phyloP scores from a whole-genome alignment of 2,329 filamentous ascomycete species.

The Colletotrichum sp. region DNA sequence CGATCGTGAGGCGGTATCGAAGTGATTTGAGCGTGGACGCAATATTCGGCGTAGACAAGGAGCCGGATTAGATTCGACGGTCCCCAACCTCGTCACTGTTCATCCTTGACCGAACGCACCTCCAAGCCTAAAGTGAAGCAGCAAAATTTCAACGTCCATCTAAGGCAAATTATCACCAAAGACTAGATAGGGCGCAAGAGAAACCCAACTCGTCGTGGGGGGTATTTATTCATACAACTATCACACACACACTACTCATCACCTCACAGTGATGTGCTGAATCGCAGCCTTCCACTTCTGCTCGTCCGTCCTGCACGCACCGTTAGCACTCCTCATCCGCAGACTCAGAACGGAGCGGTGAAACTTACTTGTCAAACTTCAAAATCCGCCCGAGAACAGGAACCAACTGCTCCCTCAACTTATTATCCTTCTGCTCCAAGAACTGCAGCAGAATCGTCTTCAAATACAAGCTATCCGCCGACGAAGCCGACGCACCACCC shows the following conservation, averaged over 20 bases:
- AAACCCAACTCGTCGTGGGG: background rate
- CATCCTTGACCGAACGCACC: background rate
- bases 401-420: constrained; percentile 75
- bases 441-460: constrained; percentile 86
- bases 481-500: background rate
- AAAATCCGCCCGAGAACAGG: constrained; percentile 79
- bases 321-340: background rate
- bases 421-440: constrained; percentile 80
- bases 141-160: fast-evolving
- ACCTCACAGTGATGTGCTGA: constrained; percentile 50
- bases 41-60: no score
- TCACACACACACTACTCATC: background rate
- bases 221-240: constrained; percentile 13
- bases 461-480: constrained; percentile 67
- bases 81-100: background rate
- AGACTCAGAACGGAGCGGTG: fast-evolving
- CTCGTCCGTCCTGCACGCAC: constrained; percentile 63
- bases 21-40: no score
- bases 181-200: background rate
- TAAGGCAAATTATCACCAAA: background rate
- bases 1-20: no score
- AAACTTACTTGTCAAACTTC: constrained; percentile 76
- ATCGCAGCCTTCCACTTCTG: constrained; percentile 87
- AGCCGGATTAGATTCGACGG: fast-evolving
- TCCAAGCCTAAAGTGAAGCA: background rate